Evolutionary conservation across 2,329 filamentous ascomycete species (phyloP), one percentile per base, ranked within the genome.

Genomic region (Rachicladosporium sp.): DNA sequence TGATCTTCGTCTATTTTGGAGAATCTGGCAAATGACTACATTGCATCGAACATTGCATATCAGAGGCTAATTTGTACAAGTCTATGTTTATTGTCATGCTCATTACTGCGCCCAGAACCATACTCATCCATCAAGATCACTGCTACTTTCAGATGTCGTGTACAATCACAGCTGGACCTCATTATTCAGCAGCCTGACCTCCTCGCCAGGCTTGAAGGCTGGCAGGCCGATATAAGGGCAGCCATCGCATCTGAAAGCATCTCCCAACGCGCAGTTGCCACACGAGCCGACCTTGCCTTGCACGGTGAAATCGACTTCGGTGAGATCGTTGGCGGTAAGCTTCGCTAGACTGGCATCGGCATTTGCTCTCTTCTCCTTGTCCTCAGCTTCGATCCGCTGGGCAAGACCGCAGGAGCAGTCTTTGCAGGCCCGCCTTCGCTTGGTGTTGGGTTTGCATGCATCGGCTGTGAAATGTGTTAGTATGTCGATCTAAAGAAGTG

Each of bases 341-440:
- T 82, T 84, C 46, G 47, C 46, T 19, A 53, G 47, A 35, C 52
- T 55, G 35, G 67, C 65, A 54, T 86, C 80, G 27, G 82, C 82
- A 13, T 71, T 66, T 6, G 67, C 65, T 41, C 85, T 73, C 54
- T 76, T 78, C 6, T 71, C 71, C 33, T 69, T 70, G 61, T 96
- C 91, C 67, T 96, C 86, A n/a, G 80, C 80, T 52, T 86, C 82
- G 37, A 96, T 65, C 45, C 81, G 78, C 59, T 91, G 77, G 15
- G 88, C 86, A 19, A 98, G 76, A 37, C 91, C 91, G 58, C 91
- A 98, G 6, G 84, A 89, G 69, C 91, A 98, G 68, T 98, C 91
- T 66, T 98, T 96, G 71, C 91, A 98, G 42, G 91, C 87, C 46
- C 88, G 80, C 40, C 89, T 80, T 51, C 89, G 80, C 68, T 93